Evolutionary conservation across 2,329 filamentous ascomycete species (phyloP).

Genomic region (Thelonectria olida): DNA sequence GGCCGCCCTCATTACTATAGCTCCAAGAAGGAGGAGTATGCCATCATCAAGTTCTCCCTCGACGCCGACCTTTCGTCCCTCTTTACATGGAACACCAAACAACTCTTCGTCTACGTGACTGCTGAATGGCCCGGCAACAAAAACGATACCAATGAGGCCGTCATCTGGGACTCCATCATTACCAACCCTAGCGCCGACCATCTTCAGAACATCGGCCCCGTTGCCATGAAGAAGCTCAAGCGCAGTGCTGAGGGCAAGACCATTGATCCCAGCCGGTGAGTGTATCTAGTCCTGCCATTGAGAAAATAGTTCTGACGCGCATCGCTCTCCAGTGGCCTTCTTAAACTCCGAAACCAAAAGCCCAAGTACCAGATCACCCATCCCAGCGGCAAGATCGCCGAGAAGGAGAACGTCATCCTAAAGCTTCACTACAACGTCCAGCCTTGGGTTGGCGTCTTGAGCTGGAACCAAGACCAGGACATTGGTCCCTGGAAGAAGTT

Average conservation of each 20-base stretch:
- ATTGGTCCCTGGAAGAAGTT: conserved; percentile 72
- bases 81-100: conserved; percentile 99
- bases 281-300: background rate
- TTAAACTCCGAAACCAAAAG: conserved; percentile 83
- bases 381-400: conserved; percentile 80
- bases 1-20: conserved; percentile 97
- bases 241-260: conserved; percentile 67
- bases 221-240: conserved; percentile 69
- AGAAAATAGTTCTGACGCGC: background rate
- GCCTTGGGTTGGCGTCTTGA: conserved; percentile 90
- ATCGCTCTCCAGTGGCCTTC: conserved; percentile 65
- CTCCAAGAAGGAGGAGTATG: conserved; percentile 92
- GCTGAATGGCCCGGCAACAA: conserved; percentile 69
- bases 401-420: conserved; percentile 77
- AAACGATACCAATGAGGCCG: conserved; percentile 71
- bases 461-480: conserved; percentile 75
- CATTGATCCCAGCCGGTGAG: conserved; percentile 66
- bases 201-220: conserved; percentile 67
- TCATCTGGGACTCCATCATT: conserved; percentile 98
- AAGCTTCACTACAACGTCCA: conserved; percentile 95
- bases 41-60: conserved; percentile 91
- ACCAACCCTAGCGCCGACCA: conserved; percentile 74
- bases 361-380: conserved; percentile 98
- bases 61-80: conserved; percentile 90
- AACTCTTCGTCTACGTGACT: conserved; percentile 95